These are phyloP conservation scores for Microdochium bolleyi DNA, from an alignment of 2,329 filamentous ascomycete species.

Conservation along the genomic window DNA sequence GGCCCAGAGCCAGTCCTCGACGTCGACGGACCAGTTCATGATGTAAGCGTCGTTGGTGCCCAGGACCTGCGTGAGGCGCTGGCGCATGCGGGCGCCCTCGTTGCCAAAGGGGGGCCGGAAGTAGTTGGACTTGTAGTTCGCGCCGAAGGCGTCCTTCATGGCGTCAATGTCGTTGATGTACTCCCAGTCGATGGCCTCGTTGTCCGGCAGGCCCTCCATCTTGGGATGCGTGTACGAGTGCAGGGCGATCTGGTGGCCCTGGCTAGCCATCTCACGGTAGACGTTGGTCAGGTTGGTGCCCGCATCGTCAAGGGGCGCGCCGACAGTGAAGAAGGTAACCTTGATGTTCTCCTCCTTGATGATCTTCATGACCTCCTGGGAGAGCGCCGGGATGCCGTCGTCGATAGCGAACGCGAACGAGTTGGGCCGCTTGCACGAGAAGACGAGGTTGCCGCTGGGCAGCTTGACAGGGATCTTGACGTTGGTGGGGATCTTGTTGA, in stretches of 20 bases:
- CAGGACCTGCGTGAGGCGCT: constrained; percentile 47
- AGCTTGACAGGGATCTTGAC: constrained; percentile 51
- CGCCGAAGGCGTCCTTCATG: constrained; percentile 29
- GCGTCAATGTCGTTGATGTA: constrained; percentile 48
- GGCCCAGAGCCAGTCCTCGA: constrained; percentile 66
- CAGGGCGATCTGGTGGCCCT: constrained; percentile 60
- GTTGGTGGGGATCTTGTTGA: constrained; percentile 40
- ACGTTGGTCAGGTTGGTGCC: constrained; percentile 54
- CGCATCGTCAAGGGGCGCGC: constrained; percentile 49
- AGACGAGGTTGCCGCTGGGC: constrained; percentile 51
- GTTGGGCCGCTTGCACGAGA: constrained; percentile 59
- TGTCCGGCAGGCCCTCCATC: constrained; percentile 47
- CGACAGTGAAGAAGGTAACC: constrained; percentile 67
- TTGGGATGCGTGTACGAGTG: constrained; percentile 65
- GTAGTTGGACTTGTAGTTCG: constrained; percentile 31
- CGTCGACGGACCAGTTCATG: constrained; percentile 62
- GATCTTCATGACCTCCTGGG: constrained; percentile 52
- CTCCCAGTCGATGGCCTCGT: constrained; percentile 52
- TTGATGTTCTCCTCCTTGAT: constrained; percentile 53
- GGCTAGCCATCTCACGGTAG: constrained; percentile 53
- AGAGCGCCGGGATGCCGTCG: constrained; percentile 53
- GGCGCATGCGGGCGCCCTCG: constrained; percentile 58
- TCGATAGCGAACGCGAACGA: constrained; percentile 68
- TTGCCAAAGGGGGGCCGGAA: constrained; percentile 65
- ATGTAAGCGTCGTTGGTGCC: constrained; percentile 45